Conservation (phyloP, 2,329 filamentous ascomycete species). For the Biscogniauxia mediterranea region DNA sequence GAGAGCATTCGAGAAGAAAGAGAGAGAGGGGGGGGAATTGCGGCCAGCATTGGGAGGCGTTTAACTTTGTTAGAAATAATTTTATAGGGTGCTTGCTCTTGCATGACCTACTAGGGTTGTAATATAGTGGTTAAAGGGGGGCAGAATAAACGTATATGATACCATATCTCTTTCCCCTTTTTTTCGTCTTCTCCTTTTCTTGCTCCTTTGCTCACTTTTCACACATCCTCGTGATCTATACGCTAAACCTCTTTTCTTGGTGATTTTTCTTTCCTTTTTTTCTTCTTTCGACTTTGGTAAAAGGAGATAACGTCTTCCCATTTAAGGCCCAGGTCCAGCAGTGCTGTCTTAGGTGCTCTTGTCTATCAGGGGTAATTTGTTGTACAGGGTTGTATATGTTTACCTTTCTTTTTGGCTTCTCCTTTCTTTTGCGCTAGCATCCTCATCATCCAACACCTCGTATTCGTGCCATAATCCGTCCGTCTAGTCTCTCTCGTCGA, state of each 20-base stretch:
- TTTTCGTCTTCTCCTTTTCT: neutral
- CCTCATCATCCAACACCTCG: neutral
- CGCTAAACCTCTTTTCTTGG: neutral
- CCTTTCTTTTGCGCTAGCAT: neutral
- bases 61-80: neutral
- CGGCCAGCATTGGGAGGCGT: too few relatives aligned
- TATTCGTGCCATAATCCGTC: slow-evolving; percentile 4
- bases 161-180: neutral
- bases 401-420: slow-evolving; percentile 3
- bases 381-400: slow-evolving; percentile 16
- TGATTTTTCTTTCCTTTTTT: neutral
- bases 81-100: slow-evolving; percentile 5
- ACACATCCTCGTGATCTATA: neutral
- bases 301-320: slow-evolving; percentile 9
- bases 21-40: neutral
- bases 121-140: slow-evolving; percentile 9
- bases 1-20: too few relatives aligned
- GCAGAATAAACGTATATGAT: neutral
- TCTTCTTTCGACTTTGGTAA: neutral
- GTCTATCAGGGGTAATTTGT: slow-evolving; percentile 6
- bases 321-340: slow-evolving; percentile 12
- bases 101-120: slow-evolving; percentile 12
- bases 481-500: neutral
- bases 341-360: slow-evolving; percentile 7
- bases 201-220: neutral